Evolutionary conservation across 371 early-diverging fungal genomes (phyloP), one percentile per base, ranked within the genome.

Genomic region (Apophysomyces sp.): DNA sequence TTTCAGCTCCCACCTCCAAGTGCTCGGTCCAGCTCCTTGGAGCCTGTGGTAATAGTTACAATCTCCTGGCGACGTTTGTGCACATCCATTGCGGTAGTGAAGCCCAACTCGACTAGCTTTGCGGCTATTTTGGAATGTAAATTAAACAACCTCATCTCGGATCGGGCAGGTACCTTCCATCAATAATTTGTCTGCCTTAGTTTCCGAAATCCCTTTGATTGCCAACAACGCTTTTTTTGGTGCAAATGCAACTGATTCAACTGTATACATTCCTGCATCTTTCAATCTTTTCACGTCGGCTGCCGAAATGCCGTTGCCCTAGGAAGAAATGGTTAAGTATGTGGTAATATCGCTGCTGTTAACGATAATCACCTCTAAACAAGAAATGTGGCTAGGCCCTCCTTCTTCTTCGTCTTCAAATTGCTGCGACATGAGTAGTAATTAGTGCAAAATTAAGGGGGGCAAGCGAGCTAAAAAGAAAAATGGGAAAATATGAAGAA

Each of bases 151-250:
- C 13, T 63, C 24, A 29, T 8, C 11, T 11, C 27, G 24, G 28
- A 36, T 57, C 28, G 31, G 55, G 8, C 37, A 13, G 27, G 9
- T 76, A 94, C 94, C 93, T 87, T 99, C 99, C 29, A 86, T 80
- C 21, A 99, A 70, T n/a, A 99, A 85, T 71, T 98, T 97, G 68
- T 99, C 99, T 7, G 96, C 99, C 71, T 99, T 99, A 30, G 92
- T 89, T 74, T 99, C 99, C 0, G 97, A 95, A 67, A 99, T 94
- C 52, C 99, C 99, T 77, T 99, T 99, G 70, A 99, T 94, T 12
- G 83, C 75, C 11, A 98, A 72, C 15, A 99, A 78, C 41, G 83
- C 76, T 76, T 98, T 98, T 69, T 95, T 94, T 2, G 99, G 98
- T 1, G 99, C 97, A 81, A 87, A 99, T 7, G 98, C 99, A 60